Evolutionary conservation across 768 basidiomycete species (phyloP), one percentile per base, ranked within the genome.

Genomic region (Saitozyma sp.): DNA sequence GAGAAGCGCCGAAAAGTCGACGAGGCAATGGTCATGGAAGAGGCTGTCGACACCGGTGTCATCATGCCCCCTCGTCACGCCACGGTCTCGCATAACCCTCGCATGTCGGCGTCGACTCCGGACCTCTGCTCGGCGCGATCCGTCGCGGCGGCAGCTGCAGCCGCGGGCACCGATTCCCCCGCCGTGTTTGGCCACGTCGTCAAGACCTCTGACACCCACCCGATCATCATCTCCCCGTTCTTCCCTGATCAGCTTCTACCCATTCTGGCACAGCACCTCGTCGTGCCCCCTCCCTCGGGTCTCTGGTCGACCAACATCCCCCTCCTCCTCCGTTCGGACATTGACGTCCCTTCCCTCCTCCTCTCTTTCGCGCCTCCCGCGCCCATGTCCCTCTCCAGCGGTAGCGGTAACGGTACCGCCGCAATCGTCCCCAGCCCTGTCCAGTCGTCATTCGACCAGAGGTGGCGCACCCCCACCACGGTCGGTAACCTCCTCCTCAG

Each of bases 401-500:
- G 59, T 37, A 55, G 51, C 73, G 9, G 66, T 42, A 9, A 58
- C 43, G 42, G 73, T 3, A 57, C 74, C 2, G 20, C 59, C 68
- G 19, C 63, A 70, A 54, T 58, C 68, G 42, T 52, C 13, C 63
- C 54, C 42, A 59, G 20, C 46, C 5, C 54, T 29, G 37, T 53
- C 3, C 62, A 60, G 4, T 50, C 4, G 42, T 46, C 45, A 46
- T 11, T 11, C 45, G 45, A 46, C 45, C 11, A 46, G 45, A 29
- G 29, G 29, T 29, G 29, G 29, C 29, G 29, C 29, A 29, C 29
- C 5, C 29, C 29, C 29, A 29, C 29, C 74, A 29, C 63, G 67
- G 10, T 95, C 9, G 94, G 94, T n/a, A 97, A 98, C 77, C 80
- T 98, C 19, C 84, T 88, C 55, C 79, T 97, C 40, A 92, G 90